These are phyloP conservation scores for Takashimella koratensis DNA, from an alignment of 1,284 basidiomycete species.

Conservation along the genomic window DNA sequence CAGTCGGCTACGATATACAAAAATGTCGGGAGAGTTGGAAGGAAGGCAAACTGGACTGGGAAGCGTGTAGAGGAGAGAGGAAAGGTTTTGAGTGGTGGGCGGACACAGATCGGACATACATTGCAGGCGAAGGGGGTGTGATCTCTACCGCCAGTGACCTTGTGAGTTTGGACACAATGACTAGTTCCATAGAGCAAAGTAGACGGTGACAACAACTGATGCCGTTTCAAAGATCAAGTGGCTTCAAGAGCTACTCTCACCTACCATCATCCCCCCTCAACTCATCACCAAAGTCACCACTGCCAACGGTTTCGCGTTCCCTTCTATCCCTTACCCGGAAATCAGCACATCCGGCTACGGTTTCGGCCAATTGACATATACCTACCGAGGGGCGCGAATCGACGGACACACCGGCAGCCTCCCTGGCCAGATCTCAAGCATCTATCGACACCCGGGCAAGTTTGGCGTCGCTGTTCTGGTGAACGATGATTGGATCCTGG, in stretches of 20 bases:
- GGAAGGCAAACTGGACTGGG: constrained; percentile 14
- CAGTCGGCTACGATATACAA: constrained; percentile 8
- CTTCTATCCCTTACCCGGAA: not conserved
- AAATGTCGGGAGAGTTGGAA: constrained; percentile 8
- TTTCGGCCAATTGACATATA: not conserved
- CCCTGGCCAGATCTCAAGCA: not conserved
- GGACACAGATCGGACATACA: constrained; percentile 10
- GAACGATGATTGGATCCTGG: not conserved
- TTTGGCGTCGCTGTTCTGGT: not conserved
- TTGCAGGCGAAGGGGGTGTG: constrained; percentile 29
- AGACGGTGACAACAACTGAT: too few species aligned
- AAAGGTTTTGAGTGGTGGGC: constrained; percentile 23
- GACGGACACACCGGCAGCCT: not conserved
- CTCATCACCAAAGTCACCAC: constrained; percentile 9
- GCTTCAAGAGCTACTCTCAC: constrained; percentile 32
- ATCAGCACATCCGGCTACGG: not conserved
- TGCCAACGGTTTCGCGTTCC: not conserved
- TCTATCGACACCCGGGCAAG: not conserved
- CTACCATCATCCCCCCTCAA: constrained; percentile 17
- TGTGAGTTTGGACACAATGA: constrained; percentile 21
- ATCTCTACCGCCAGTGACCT: constrained; percentile 27
- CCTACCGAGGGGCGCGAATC: not conserved
- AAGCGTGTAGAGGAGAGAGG: not conserved
- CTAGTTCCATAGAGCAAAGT: too few species aligned
- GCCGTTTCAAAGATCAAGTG: constrained; percentile 27